phyloP scores from a whole-genome alignment of 352 stramenopile genomes.

The Pythium phragmiticola region DNA sequence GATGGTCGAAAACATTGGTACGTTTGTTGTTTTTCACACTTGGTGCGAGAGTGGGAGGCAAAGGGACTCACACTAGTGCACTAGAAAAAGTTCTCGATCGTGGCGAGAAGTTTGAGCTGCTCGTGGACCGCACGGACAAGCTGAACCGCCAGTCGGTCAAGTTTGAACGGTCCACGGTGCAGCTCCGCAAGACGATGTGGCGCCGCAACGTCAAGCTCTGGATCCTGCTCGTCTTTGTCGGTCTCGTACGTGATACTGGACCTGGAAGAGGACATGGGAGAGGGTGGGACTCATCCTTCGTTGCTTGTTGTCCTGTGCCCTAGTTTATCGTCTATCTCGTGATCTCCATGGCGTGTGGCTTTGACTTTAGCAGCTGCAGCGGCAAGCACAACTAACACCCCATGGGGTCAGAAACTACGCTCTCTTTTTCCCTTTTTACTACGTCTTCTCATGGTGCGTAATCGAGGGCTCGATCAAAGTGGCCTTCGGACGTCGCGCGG shows the following conservation, averaged over 20 bases:
- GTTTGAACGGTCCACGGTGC: slow-evolving; percentile 92
- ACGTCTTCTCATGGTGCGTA: slow-evolving; percentile 39
- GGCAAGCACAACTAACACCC: slow-evolving; percentile 55
- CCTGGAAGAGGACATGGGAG: background rate
- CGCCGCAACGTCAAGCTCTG: slow-evolving; percentile 88
- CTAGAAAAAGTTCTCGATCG: slow-evolving; percentile 97
- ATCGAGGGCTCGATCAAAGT: slow-evolving; percentile 79
- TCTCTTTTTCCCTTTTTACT: slow-evolving; percentile 1
- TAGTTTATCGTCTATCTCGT: slow-evolving; percentile 85
- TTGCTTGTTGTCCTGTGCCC: background rate
- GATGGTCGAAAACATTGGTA: slow-evolving; percentile 98
- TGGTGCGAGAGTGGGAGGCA: background rate
- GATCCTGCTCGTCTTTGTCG: slow-evolving; percentile 70
- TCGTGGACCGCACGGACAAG: slow-evolving; percentile 92
- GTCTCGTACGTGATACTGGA: slow-evolving; percentile 39
- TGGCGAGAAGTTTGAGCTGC: slow-evolving; percentile 98
- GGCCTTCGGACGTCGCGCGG: slow-evolving; percentile 55
- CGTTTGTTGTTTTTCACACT: background rate
- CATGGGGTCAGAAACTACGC: slow-evolving; percentile 36
- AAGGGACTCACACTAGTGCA: background rate
- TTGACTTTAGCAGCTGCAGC: slow-evolving; percentile 77
- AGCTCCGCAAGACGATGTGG: slow-evolving; percentile 89
- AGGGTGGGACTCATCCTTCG: background rate
- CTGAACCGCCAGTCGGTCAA: slow-evolving; percentile 97
- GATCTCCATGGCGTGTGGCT: slow-evolving; percentile 85